Evolutionary conservation across 257 asterid species (phyloP), one percentile per base, ranked within the genome.

Genomic region (Schizonepeta tenuifolia): DNA sequence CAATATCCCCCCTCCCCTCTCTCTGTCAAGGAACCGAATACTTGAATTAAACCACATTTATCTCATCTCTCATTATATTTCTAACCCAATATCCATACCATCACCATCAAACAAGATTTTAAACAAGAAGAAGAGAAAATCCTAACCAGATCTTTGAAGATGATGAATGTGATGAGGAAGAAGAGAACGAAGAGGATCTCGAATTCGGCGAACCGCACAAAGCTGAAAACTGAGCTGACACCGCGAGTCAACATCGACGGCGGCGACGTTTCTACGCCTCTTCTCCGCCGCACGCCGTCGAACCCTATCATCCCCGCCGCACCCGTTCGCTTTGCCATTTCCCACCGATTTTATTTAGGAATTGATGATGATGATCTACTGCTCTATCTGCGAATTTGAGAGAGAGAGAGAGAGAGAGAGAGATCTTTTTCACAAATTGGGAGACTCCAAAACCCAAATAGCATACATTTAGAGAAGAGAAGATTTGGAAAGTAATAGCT

Each of bases 121-220:
- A 31, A 31, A 65, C 35, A 33, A 2, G 33, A 22, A 9, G 67
- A 58, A 2, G 76, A 59, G 13, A 5, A 36, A 20, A 70, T 46
- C 20, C 86, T 71, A 41, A 93, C 97, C 92, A 93, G 94, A 86
- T 93, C 97, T 80, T 93, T 93, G 82, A 93, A 93, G 79, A 90
- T 72, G 75, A 93, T 40, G 71, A 74, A 93, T 51, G 89, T 88
- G 47, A 83, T 41, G 84, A 93, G 58, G 86, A 93, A 79, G 85
- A 93, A 93, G 72, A 89, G 89, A 57, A 87, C 80, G 80, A 93
- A 90, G 65, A 93, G 93, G 83, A 93, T 93, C 92, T 93, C 98
- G 77, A 93, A 93, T 79, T 93, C 98, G 1, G 98, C 98, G 46
- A 87, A 82, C 2, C 89, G 84, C 63, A 86, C 89, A 69, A 89